These are phyloP conservation scores for Paecilomyces fulvus DNA, from an alignment of 2,329 filamentous ascomycete species.

Conservation along the genomic window DNA sequence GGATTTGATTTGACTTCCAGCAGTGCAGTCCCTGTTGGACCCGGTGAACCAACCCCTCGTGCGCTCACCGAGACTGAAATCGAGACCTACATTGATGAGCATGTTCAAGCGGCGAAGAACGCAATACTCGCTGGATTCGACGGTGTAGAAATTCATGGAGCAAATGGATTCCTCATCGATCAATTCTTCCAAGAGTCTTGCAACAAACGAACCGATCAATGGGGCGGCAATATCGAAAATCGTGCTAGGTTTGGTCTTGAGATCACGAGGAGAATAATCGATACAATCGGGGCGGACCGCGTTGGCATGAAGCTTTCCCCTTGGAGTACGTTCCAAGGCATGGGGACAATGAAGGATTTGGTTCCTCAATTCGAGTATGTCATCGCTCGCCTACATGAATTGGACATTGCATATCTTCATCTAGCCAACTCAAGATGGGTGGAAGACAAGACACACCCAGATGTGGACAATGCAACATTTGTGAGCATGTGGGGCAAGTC, in stretches of 20 bases:
- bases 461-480: background rate
- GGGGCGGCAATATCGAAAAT: constrained; percentile 42
- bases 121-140: constrained; percentile 48
- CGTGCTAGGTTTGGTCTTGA: constrained; percentile 46
- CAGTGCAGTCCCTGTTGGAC: constrained; percentile 31
- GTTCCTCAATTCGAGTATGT: constrained; percentile 47
- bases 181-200: constrained; percentile 40
- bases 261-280: constrained; percentile 34
- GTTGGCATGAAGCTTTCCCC: constrained; percentile 36
- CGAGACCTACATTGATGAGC: constrained; percentile 28
- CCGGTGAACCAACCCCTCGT: constrained; percentile 20
- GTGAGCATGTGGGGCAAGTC: constrained; percentile 28
- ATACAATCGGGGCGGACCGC: constrained; percentile 34
- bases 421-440: background rate
- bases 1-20: constrained; percentile 24
- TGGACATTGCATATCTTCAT: too few relatives aligned
- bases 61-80: constrained; percentile 38
- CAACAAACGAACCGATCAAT: constrained; percentile 41
- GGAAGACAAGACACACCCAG: background rate
- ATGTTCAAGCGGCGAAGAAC: constrained; percentile 34
- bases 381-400: too few relatives aligned
- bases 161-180: constrained; percentile 43
- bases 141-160: constrained; percentile 41
- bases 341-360: constrained; percentile 50
- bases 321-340: constrained; percentile 25